Base-by-base conservation (phyloP, 805 yeast species). In the Candida pseudofarinosa region DNA sequence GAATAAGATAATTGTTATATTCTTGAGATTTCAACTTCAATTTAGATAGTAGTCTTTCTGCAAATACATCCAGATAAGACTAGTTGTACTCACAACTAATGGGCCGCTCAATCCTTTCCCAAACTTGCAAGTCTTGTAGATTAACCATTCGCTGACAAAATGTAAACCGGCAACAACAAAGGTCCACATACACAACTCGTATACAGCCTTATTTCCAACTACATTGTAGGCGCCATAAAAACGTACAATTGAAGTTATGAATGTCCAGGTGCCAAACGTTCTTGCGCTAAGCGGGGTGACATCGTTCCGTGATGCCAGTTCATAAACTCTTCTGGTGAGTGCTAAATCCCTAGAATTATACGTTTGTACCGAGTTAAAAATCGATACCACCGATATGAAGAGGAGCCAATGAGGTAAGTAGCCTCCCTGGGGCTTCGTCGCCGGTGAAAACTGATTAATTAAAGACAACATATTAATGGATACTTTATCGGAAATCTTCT, bases 191-290 rank as follows among this genome's bases (percentile, higher is more conserved):
- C 90, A 84, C 51, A 93, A 71, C 53, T 85, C 81, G 63, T 80
- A 93, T 41, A 90, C 79, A 50, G 82, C 85, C 18, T 80, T 79
- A 52, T 82, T 81, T 42, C 71, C 70, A 44, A 86, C 69, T 35
- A 65, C 42, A 58, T 85, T 71, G 65, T 84, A 85, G 12, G 98
- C 95, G 43, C 95, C 96, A 61, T 86, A 88, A 50, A 83, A 74
- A 59, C 99, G 80, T 38, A 93, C 83, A 23, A 91, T 72, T 1
- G 96, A 79, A 2, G 96, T 82, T 53, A 90, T 75, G 33, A 90
- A 71, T 0, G 99, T 93, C 99, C 99, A 93, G 0, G 99, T 93
- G 28, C 99, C 99, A 62, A 93, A 93, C 0, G 99, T 91, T 55
- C 99, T 79, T n/a, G 97, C 96, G 53, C 93, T 81, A 51, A 93